phyloP scores from a whole-genome alignment of 768 basidiomycete genomes.

The Lactifluus pinguis region DNA sequence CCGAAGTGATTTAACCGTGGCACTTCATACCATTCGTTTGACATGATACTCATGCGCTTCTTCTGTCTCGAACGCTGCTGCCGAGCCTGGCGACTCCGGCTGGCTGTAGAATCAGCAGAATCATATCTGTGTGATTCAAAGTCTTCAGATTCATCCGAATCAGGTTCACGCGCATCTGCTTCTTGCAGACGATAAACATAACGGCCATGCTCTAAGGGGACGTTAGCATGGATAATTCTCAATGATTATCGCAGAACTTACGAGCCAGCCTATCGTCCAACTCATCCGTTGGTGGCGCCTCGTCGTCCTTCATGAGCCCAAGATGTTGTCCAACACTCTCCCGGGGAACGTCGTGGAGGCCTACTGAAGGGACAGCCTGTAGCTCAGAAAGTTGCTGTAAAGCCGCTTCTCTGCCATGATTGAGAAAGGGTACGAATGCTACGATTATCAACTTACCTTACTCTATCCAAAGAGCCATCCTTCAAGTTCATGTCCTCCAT shows the following conservation, averaged over 20 bases:
- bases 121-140: constrained; percentile 20
- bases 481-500: constrained; percentile 89
- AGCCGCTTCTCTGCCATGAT: constrained; percentile 37
- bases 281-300: constrained; percentile 39
- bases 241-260: constrained; percentile 30
- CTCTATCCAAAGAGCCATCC: constrained; percentile 70
- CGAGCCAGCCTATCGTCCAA: constrained; percentile 65
- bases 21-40: constrained; percentile 48
- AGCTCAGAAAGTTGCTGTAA: constrained; percentile 50
- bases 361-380: constrained; percentile 74
- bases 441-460: constrained; percentile 40
- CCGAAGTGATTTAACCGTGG: constrained; percentile 36
- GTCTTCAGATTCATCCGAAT: constrained; percentile 25
- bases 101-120: constrained; percentile 36
- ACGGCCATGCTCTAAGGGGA: constrained; percentile 47
- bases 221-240: neutral
- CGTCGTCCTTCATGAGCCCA: constrained; percentile 43
- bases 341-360: constrained; percentile 73
- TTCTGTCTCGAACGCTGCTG: constrained; percentile 27
- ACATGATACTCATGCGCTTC: constrained; percentile 62
- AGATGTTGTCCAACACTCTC: constrained; percentile 59
- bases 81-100: constrained; percentile 21
- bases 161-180: constrained; percentile 22
- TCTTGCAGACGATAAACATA: constrained; percentile 39
- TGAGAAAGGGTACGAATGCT: constrained; percentile 32